These are phyloP conservation scores for Aphanomyces stellatus DNA, from an alignment of 352 stramenopile species.

Conservation along the genomic window DNA sequence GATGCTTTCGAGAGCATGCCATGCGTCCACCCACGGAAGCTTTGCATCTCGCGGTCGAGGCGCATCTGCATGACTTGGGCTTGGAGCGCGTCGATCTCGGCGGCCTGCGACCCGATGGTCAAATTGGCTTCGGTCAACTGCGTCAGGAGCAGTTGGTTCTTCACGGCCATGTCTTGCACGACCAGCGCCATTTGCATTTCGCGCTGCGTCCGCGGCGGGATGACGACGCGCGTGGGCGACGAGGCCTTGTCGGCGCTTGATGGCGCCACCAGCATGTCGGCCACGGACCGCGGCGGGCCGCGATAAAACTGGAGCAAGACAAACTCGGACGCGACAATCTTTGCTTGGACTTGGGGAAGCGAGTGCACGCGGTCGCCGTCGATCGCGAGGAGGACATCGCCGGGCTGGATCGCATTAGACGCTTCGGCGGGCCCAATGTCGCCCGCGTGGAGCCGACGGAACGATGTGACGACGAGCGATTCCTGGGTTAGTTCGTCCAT, in stretches of 20 bases:
- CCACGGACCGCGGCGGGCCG: not conserved
- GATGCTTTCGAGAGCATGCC: not conserved
- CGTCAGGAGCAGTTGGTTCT: conserved; percentile 2
- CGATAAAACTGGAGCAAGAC: conserved; percentile 1
- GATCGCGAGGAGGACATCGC: not conserved
- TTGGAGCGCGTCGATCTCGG: not conserved
- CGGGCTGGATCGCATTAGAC: not conserved
- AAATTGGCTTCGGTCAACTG: not conserved
- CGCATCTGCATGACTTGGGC: not conserved
- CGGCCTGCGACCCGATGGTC: not conserved
- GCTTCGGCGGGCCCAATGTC: conserved; percentile 11
- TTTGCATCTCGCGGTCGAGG: conserved; percentile 1
- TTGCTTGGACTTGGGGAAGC: not conserved
- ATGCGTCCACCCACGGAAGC: not conserved
- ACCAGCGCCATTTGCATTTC: not conserved
- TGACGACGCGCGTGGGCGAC: not conserved
- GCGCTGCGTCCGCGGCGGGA: not conserved
- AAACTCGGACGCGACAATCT: not conserved
- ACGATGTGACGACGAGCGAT: conserved; percentile 8
- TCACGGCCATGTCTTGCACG: not conserved
- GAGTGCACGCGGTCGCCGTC: conserved; percentile 4
- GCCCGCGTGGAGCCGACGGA: not conserved
- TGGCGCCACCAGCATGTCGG: not conserved
- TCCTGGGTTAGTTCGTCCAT: conserved; percentile 1
- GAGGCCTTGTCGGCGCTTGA: not conserved